phyloP scores from a whole-genome alignment of 2,329 filamentous ascomycete species.

The Fragosphaeria purpurea region DNA sequence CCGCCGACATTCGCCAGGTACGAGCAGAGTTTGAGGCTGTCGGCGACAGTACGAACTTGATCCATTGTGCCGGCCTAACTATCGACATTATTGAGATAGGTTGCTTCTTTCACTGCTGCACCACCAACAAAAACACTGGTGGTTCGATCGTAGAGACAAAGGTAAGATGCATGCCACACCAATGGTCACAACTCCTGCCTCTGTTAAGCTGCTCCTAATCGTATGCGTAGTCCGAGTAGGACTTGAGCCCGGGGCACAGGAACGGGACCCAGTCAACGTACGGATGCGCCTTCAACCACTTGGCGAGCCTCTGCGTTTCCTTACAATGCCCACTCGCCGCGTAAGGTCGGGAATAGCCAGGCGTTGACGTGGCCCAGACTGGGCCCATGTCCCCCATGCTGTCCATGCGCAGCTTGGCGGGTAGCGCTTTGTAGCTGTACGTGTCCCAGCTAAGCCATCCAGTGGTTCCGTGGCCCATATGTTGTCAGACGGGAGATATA shows the following conservation, averaged over 20 bases:
- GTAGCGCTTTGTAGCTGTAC: no score
- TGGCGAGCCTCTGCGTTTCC: conserved; percentile 55
- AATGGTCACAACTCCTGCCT: conserved; percentile 61
- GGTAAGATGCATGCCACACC: conserved; percentile 35
- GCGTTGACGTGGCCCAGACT: no score
- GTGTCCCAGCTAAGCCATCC: no score
- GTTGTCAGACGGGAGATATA: no score
- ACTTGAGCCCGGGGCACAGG: conserved; percentile 58
- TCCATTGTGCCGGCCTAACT: conserved; percentile 20
- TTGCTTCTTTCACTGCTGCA: no score
- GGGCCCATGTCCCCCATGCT: no score
- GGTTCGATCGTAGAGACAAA: no score
- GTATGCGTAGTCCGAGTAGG: conserved; percentile 51
- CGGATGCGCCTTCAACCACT: conserved; percentile 58
- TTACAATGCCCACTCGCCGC: conserved; percentile 29
- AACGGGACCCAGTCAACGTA: conserved; percentile 65
- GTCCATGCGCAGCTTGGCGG: no score
- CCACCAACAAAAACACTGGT: no score
- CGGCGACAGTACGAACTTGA: conserved; percentile 44
- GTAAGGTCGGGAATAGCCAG: no score
- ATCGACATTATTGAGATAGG: no score
- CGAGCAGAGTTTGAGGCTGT: conserved; percentile 62
- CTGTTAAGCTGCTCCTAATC: conserved; percentile 62
- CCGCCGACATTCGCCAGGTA: conserved; percentile 67
- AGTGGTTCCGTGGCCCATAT: no score